A percentile compares a stretch with the other conserved stretches of the same genome.
Evolutionary conservation across 129 eudicot genomes (phyloP).

Genomic region (Helichrysum umbraculigerum): DNA sequence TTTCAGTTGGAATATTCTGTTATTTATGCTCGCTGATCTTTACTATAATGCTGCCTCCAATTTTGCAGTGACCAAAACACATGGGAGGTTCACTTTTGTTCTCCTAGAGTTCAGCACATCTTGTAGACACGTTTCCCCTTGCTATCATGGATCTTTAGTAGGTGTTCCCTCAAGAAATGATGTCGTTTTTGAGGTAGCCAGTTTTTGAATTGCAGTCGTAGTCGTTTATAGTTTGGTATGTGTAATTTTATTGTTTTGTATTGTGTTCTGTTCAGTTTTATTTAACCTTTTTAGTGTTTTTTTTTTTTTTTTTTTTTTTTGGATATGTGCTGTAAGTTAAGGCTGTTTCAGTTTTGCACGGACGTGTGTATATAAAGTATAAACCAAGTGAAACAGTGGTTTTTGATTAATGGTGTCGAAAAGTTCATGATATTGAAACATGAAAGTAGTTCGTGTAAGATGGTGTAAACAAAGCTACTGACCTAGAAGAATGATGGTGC

Average conservation of each 20-base stretch:
- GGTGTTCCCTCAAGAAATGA: not conserved
- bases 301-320: too few species aligned
- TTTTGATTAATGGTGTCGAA: not conserved
- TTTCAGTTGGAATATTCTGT: not conserved
- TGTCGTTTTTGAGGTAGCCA: not conserved
- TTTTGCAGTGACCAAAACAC: conserved; percentile 3
- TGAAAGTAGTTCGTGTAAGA: not conserved
- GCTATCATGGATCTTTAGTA: not conserved
- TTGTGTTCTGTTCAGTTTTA: not conserved
- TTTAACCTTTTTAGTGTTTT: not conserved
- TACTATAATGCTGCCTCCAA: not conserved
- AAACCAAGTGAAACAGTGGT: not conserved
- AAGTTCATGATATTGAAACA: not conserved
- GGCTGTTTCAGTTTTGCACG: conserved; percentile 2
- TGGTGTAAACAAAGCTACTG: not conserved
- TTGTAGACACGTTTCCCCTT: not conserved
- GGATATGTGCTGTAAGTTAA: not conserved
- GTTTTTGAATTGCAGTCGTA: conserved; percentile 1
- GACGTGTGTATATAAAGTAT: conserved; percentile 10
- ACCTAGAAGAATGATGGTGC: too few species aligned
- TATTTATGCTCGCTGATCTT: not conserved
- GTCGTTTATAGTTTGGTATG: not conserved
- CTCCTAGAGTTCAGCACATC: not conserved
- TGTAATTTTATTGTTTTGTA: not conserved
- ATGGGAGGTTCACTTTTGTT: not conserved